These are phyloP conservation scores for Nepenthes mirabilis DNA, from an alignment of 148 eudicot species.

Conservation along the genomic window DNA sequence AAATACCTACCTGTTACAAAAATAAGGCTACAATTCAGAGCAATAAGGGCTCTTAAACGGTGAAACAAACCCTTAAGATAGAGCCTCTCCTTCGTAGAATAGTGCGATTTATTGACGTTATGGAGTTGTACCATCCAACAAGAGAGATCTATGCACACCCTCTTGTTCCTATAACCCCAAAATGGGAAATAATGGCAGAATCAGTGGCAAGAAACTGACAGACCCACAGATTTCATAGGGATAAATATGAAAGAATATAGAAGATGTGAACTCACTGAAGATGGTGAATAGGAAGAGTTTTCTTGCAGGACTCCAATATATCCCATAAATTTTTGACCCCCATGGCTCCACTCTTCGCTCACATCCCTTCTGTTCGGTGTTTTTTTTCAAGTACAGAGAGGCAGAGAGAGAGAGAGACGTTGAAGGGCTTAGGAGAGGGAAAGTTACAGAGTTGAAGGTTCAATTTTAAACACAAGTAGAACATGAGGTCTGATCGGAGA, in stretches of 20 bases:
- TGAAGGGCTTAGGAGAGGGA: no score
- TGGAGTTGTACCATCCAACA: conserved; percentile 98
- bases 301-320: conserved; percentile 82
- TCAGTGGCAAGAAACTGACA: background rate
- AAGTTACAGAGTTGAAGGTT: no score
- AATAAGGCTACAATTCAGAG: conserved; percentile 79
- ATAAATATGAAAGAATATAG: conserved; percentile 1
- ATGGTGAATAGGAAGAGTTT: conserved; percentile 83
- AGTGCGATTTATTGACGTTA: conserved; percentile 49
- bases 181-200: background rate
- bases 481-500: no score
- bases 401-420: no score
- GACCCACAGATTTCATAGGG: background rate
- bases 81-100: conserved; percentile 62
- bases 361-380: no score
- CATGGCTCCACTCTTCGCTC: conserved; percentile 21
- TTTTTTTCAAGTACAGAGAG: no score
- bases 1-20: conserved; percentile 57
- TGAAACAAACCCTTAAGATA: conserved; percentile 82
- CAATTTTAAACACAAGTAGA: no score
- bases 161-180: conserved; percentile 54
- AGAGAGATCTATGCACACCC: conserved; percentile 91
- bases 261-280: conserved; percentile 51
- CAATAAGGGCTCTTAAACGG: conserved; percentile 86
- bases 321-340: conserved; percentile 95